These are phyloP conservation scores for Gelatoporia subvermispora DNA, from an alignment of 768 basidiomycete genomes.

Conservation along the genomic window DNA sequence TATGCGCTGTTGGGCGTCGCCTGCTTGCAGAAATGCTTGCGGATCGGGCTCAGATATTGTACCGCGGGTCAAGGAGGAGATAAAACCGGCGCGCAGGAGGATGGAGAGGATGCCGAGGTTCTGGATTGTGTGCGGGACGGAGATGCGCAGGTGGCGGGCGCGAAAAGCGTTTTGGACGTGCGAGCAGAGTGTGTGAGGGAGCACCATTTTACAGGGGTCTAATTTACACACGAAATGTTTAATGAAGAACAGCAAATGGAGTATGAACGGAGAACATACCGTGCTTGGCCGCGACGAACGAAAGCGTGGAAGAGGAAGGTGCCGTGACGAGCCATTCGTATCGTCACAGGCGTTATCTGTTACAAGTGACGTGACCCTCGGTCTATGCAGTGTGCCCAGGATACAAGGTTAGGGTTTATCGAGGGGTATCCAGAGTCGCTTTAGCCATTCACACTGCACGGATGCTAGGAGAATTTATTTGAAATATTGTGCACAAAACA, in stretches of 20 bases:
- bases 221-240: background rate
- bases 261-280: background rate
- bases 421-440: too few relatives aligned
- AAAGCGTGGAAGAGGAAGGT: too few relatives aligned
- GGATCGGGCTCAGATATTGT: slow-evolving; percentile 65
- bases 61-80: slow-evolving; percentile 79
- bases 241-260: background rate
- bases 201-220: slow-evolving; percentile 35
- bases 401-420: too few relatives aligned
- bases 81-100: slow-evolving; percentile 85
- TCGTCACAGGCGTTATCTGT: too few relatives aligned
- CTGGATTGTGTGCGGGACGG: slow-evolving; percentile 79
- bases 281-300: background rate
- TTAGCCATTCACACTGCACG: too few relatives aligned
- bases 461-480: too few relatives aligned
- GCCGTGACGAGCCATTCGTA: too few relatives aligned
- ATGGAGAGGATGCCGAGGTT: slow-evolving; percentile 91
- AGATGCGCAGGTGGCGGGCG: slow-evolving; percentile 72
- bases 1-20: slow-evolving; percentile 70
- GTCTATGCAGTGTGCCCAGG: too few relatives aligned
- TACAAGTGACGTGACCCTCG: too few relatives aligned
- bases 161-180: slow-evolving; percentile 89
- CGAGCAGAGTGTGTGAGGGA: slow-evolving; percentile 86
- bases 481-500: too few relatives aligned
- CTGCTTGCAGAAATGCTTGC: slow-evolving; percentile 48